Evolutionary conservation across 495 filamentous ascomycete species (phyloP).

Genomic region (Hypoxylon lienhwacheense): DNA sequence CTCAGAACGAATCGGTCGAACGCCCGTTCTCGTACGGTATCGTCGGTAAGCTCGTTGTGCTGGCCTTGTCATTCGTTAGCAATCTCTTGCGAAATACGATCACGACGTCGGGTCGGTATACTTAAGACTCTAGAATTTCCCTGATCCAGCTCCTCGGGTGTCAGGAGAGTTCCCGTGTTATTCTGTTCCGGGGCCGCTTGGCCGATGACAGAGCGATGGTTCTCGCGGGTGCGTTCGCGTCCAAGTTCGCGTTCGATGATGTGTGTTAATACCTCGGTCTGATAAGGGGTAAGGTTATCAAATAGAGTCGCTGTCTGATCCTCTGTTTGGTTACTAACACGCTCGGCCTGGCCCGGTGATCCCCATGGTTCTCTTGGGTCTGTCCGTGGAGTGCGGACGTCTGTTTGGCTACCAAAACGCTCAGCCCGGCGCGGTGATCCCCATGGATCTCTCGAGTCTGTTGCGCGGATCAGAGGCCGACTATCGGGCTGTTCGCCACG

Average conservation of each 20-base stretch:
- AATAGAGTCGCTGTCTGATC: no score
- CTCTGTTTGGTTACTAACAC: slow-evolving; percentile 27
- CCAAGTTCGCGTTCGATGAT: slow-evolving; percentile 36
- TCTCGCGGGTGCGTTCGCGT: slow-evolving; percentile 28
- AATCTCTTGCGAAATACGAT: slow-evolving; percentile 21
- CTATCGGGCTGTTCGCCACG: slow-evolving; percentile 44
- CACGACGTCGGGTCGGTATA: slow-evolving; percentile 28
- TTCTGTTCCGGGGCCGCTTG: slow-evolving; percentile 33
- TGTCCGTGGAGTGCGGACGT: no score
- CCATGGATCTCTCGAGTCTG: no score
- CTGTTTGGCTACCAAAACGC: no score
- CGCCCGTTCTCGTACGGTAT: no score
- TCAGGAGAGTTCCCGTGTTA: slow-evolving; percentile 31
- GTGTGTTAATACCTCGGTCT: slow-evolving; percentile 34
- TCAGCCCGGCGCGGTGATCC: no score
- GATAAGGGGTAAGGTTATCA: no score
- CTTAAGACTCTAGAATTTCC: slow-evolving; percentile 31
- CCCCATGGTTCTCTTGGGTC: no score
- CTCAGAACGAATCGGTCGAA: no score
- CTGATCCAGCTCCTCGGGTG: slow-evolving; percentile 24
- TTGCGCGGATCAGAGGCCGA: no score
- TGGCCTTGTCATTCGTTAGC: slow-evolving; percentile 20
- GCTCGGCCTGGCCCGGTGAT: slow-evolving; percentile 30
- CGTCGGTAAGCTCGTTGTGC: slow-evolving; percentile 4
- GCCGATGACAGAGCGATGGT: slow-evolving; percentile 18